phyloP scores from a whole-genome alignment of 2,329 filamentous ascomycete genomes.

The Fusarium sp. region DNA sequence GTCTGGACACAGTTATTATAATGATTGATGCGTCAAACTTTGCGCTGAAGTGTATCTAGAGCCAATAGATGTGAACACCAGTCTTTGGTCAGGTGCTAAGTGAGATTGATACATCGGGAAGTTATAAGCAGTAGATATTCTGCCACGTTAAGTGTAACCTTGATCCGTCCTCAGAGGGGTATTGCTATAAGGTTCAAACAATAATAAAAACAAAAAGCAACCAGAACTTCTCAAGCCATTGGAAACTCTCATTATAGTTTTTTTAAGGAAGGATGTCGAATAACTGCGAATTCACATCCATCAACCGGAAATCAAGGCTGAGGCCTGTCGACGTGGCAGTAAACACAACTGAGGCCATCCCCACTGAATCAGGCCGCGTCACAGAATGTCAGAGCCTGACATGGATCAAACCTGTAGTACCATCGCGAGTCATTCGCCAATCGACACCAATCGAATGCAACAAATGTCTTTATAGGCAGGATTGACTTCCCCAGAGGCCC shows the following conservation, averaged over 20 bases:
- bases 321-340: slow-evolving; percentile 19
- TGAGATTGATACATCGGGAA: too few species aligned
- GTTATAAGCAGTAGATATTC: too few species aligned
- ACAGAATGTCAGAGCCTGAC: not conserved
- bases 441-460: not conserved
- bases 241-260: not conserved
- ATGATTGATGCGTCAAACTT: too few species aligned
- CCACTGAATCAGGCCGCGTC: slow-evolving; percentile 20
- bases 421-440: not conserved
- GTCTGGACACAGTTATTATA: too few species aligned
- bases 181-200: too few species aligned
- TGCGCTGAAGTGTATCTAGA: too few species aligned
- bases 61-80: too few species aligned
- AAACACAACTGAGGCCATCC: slow-evolving; percentile 34
- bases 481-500: not conserved
- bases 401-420: slow-evolving; percentile 11
- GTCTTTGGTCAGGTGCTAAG: too few species aligned
- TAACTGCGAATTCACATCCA: rapidly evolving
- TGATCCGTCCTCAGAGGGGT: too few species aligned
- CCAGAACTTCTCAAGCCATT: too few species aligned
- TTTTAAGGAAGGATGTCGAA: not conserved
- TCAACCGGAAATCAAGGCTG: not conserved
- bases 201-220: not conserved
- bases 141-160: too few species aligned
- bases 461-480: not conserved